Conservation (phyloP, 371 early-diverging fungal species). For the Apophysomyces sp. region DNA sequence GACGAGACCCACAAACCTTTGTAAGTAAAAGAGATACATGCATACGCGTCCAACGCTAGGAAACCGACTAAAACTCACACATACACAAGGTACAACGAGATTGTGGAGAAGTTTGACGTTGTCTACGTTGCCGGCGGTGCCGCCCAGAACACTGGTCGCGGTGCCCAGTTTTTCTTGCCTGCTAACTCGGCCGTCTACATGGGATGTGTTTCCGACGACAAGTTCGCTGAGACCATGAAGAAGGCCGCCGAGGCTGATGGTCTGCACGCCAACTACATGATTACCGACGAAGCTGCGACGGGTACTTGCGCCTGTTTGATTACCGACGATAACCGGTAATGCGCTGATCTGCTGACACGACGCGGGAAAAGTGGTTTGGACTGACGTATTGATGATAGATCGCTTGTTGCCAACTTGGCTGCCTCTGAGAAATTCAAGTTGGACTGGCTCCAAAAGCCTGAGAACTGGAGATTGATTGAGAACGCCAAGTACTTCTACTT, state of each 20-base stretch:
- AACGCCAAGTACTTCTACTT: conserved; percentile 88
- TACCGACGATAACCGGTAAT: conserved; percentile 82
- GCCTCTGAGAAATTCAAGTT: conserved; percentile 90
- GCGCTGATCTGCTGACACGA: not conserved
- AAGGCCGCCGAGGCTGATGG: conserved; percentile 84
- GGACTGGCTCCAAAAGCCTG: conserved; percentile 70
- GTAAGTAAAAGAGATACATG: conserved; percentile 39
- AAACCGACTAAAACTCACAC: not conserved
- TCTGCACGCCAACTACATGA: conserved; percentile 80
- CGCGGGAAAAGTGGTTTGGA: not conserved
- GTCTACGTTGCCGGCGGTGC: conserved; percentile 95
- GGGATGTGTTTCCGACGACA: conserved; percentile 90
- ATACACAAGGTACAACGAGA: conserved; percentile 69
- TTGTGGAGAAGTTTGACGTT: conserved; percentile 69
- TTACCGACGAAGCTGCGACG: conserved; percentile 74
- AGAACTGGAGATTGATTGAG: conserved; percentile 88
- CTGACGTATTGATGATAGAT: conserved; percentile 34
- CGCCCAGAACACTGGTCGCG: conserved; percentile 93
- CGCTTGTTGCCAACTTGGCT: conserved; percentile 88
- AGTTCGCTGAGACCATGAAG: conserved; percentile 70
- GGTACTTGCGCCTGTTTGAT: conserved; percentile 95
- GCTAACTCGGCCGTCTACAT: conserved; percentile 84
- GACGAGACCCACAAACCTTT: conserved; percentile 81
- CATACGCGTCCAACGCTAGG: not conserved
- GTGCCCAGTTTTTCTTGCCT: conserved; percentile 88